Conservation (phyloP, 148 eudicot genomes). For the Rhododendron griersonianum region DNA sequence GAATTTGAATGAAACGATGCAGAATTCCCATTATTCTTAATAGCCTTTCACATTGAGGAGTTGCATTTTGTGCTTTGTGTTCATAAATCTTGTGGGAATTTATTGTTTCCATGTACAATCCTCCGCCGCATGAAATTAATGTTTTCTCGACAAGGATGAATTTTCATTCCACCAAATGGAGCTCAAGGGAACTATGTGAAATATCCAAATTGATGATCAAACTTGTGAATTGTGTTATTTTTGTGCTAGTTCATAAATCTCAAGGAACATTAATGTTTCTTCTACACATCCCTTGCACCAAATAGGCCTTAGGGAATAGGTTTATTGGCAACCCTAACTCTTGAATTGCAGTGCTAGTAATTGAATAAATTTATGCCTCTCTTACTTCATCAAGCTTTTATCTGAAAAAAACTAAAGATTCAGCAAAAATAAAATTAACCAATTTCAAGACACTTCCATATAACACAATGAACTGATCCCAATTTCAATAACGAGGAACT, state of each 20-base stretch:
- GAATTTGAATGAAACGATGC: constrained; percentile 1
- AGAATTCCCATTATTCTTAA: neutral
- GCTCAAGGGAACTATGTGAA: neutral
- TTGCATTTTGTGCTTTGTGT: neutral
- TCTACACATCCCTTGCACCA: neutral
- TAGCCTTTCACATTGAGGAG: neutral
- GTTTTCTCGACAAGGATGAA: neutral
- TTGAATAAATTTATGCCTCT: neutral
- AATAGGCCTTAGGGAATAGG: neutral
- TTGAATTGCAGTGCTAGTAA: neutral
- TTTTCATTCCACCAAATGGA: neutral
- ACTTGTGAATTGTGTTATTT: neutral
- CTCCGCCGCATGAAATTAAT: neutral
- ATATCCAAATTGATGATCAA: neutral
- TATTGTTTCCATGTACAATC: neutral
- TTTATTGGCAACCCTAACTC: neutral
- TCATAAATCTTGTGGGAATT: neutral
- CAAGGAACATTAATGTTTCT: neutral
- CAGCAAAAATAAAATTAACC: neutral
- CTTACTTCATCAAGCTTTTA: neutral
- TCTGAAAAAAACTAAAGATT: neutral
- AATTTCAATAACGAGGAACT: neutral
- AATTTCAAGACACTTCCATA: neutral
- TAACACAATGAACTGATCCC: neutral
- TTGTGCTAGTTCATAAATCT: neutral